A percentile compares a stretch with the other conserved stretches of the same genome.
Conservation (phyloP, 305 asterid genomes). For the Fraxinus dipetala region DNA sequence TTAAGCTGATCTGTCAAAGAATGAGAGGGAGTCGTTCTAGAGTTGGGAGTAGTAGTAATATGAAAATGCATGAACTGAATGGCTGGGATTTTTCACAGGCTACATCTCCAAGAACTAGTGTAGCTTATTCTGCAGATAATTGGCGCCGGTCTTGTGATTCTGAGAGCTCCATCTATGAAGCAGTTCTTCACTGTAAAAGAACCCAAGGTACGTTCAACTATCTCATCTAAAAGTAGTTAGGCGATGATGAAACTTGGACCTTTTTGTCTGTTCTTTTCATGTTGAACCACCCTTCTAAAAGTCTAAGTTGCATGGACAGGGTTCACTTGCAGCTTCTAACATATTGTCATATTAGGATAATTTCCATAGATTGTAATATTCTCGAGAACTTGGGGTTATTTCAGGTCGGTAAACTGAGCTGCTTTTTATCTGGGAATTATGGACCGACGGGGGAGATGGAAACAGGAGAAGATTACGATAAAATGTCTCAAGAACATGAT, state of each 20-base stretch:
- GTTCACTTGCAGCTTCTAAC: neutral
- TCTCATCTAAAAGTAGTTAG: neutral
- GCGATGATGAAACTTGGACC: neutral
- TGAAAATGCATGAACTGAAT: conserved; percentile 20
- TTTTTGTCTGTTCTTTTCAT: neutral
- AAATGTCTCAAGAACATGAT: conserved; percentile 24
- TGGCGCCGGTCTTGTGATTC: conserved; percentile 81
- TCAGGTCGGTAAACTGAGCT: conserved; percentile 33
- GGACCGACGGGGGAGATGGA: conserved; percentile 24
- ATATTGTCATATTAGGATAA: neutral
- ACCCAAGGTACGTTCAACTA: conserved; percentile 42
- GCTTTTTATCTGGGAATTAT: neutral
- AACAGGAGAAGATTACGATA: conserved; percentile 16
- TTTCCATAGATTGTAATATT: conserved; percentile 2
- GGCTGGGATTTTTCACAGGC: conserved; percentile 35
- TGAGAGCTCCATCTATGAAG: conserved; percentile 79
- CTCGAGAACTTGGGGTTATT: conserved; percentile 16
- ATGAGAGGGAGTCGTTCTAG: conserved; percentile 30
- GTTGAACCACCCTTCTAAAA: neutral
- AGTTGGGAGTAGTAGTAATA: conserved; percentile 22
- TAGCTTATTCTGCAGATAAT: conserved; percentile 48
- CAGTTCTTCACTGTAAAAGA: conserved; percentile 84
- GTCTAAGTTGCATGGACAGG: neutral
- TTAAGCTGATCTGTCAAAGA: conserved; percentile 43
- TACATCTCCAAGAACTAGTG: conserved; percentile 60